Base-by-base conservation (phyloP, 331 rosid genomes). In the Cucumis variabilis region DNA sequence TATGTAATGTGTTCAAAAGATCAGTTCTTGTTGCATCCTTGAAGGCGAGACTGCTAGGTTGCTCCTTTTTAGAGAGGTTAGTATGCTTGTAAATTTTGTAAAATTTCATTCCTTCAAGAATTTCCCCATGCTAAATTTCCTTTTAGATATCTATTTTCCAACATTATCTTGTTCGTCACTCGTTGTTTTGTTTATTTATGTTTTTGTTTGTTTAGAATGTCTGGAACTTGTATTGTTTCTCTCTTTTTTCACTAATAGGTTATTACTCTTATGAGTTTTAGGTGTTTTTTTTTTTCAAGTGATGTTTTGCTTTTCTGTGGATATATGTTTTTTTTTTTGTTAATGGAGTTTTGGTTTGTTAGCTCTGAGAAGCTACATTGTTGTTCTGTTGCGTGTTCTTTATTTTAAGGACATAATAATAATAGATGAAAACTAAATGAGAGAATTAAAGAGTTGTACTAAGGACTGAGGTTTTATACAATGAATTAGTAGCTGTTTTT, bases 91-190 rank as follows among this genome's bases (percentile, higher is more conserved):
- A n/a, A n/a, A n/a, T n/a, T n/a, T n/a, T n/a, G n/a, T n/a, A n/a
- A n/a, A n/a, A n/a, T n/a, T n/a, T n/a, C n/a, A n/a, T n/a, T n/a
- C n/a, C n/a, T n/a, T n/a, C n/a, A n/a, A n/a, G n/a, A n/a, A n/a
- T n/a, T n/a, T n/a, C n/a, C n/a, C n/a, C n/a, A n/a, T n/a, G 27
- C 28, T 67, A 46, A 27, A 87, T 89, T 60, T 87, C 76, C 77
- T 28, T 85, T 69, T 88, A 93, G 98, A 93, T n/a, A n/a, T 95
- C 95, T 93, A 9, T 76, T 76, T 62, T 78, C 86, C 66, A 15
- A 33, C 82, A 62, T 86, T 53, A 71, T 20, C 83, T 55, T 53
- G 28, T 30, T 33, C 27, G 37, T 69, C 33, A 30, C 81, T 33
- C 4, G 27, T 20, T 73, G 24, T 72, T 30, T 58, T 55, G 30